Percentiles rank a stretch among this genome's conserved stretches.
Evolutionary conservation across 495 filamentous ascomycete genomes (phyloP).

Genomic region (Neurospora terricola): DNA sequence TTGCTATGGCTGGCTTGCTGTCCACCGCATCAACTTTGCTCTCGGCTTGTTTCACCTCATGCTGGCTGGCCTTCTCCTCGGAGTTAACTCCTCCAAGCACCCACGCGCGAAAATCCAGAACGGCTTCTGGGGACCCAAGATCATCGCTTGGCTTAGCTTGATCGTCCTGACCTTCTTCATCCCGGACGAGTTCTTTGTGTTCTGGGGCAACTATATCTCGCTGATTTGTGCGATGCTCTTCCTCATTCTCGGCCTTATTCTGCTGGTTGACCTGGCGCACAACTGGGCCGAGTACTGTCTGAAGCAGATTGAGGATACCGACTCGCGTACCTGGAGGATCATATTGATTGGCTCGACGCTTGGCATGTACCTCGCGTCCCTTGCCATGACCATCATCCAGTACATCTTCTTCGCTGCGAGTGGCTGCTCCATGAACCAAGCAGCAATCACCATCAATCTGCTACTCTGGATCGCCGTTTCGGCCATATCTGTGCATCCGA

Average conservation of each 20-base stretch:
- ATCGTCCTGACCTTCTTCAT: slow-evolving; percentile 92
- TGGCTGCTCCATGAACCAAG: slow-evolving; percentile 92
- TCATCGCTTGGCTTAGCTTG: slow-evolving; percentile 75
- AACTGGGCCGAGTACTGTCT: slow-evolving; percentile 97
- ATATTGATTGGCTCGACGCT: slow-evolving; percentile 86
- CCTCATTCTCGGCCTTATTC: slow-evolving; percentile 81
- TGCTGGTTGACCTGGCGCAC: slow-evolving; percentile 91
- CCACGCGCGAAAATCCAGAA: slow-evolving; percentile 85
- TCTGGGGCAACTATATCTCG: slow-evolving; percentile 92
- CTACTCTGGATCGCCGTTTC: slow-evolving; percentile 75
- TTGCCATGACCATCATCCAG: slow-evolving; percentile 92
- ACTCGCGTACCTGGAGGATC: slow-evolving; percentile 74
- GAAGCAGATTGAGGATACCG: slow-evolving; percentile 80
- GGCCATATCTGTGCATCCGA: slow-evolving; percentile 77
- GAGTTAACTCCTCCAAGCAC: slow-evolving; percentile 79
- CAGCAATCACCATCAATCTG: slow-evolving; percentile 67
- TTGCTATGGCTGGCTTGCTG: slow-evolving; percentile 91
- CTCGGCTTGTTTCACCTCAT: slow-evolving; percentile 88
- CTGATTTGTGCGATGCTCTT: slow-evolving; percentile 86
- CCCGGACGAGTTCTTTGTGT: slow-evolving; percentile 87
- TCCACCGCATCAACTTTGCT: slow-evolving; percentile 95
- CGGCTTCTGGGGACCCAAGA: slow-evolving; percentile 75
- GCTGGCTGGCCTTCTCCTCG: slow-evolving; percentile 72
- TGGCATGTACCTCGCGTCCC: slow-evolving; percentile 81
- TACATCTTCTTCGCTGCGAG: slow-evolving; percentile 88